Conservation (phyloP, 805 yeast genomes). For the Monosporozyma servazzii region DNA sequence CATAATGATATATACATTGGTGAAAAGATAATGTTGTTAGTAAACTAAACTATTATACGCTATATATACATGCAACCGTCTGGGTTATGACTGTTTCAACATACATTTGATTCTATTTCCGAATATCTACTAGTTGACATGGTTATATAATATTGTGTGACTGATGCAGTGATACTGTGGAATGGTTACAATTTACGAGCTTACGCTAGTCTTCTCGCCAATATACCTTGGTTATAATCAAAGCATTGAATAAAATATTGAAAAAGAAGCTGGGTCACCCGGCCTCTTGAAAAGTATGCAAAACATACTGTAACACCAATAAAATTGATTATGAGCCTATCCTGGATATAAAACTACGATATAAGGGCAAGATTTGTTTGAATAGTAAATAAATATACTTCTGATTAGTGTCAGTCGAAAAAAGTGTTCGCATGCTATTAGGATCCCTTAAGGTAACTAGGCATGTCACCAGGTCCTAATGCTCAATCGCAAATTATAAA, state of each 20-base stretch:
- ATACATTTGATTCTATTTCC: slow-evolving; percentile 22
- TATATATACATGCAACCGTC: no score
- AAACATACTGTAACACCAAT: no score
- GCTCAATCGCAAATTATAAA: slow-evolving; percentile 47
- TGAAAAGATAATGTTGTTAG: not conserved
- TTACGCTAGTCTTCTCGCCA: not conserved
- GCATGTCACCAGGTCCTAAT: slow-evolving; percentile 36
- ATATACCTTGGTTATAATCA: not conserved
- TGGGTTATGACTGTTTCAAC: no score
- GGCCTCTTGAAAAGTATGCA: not conserved
- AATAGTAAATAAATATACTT: not conserved
- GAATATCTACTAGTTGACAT: slow-evolving; percentile 29
- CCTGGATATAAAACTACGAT: not conserved
- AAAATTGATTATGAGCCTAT: no score
- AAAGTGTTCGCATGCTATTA: slow-evolving; percentile 32
- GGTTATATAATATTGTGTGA: not conserved
- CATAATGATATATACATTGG: no score
- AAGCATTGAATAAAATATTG: not conserved
- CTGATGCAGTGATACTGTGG: not conserved
- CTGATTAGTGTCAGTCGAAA: slow-evolving; percentile 16
- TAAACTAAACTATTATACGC: no score
- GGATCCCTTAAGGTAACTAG: slow-evolving; percentile 36
- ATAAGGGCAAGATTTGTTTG: not conserved
- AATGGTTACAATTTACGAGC: no score
- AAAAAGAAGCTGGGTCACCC: not conserved